A percentile compares a stretch with the other conserved stretches of the same genome.
These are phyloP conservation scores for Ichthyophthirius multifiliis DNA, from an alignment of 169 alveolate genomes.

Conservation along the genomic window DNA sequence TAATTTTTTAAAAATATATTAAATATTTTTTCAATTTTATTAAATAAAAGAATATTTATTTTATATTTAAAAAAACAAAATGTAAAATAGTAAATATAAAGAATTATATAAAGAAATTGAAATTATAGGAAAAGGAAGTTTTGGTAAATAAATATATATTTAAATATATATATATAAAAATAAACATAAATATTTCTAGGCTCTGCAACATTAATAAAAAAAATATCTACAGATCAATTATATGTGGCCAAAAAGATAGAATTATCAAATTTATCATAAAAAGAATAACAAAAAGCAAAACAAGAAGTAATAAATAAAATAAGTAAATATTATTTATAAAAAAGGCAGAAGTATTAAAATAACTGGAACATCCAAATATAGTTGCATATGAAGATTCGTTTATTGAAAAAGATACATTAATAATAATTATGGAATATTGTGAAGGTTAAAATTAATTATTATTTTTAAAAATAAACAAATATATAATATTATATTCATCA, in stretches of 20 bases:
- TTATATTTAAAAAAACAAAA: too few species aligned
- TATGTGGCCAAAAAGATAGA: slow-evolving; percentile 68
- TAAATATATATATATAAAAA: too few species aligned
- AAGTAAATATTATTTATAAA: neutral
- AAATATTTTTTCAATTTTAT: too few species aligned
- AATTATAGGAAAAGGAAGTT: slow-evolving; percentile 70
- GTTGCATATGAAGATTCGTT: slow-evolving; percentile 77
- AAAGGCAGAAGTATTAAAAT: slow-evolving; percentile 50
- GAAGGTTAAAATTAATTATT: slow-evolving; percentile 50
- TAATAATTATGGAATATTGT: slow-evolving; percentile 85
- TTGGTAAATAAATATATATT: slow-evolving; percentile 50
- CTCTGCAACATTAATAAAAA: slow-evolving; percentile 59
- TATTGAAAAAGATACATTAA: slow-evolving; percentile 67
- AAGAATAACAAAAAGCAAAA: slow-evolving; percentile 62
- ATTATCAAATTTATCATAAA: slow-evolving; percentile 48
- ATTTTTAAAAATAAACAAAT: slow-evolving; percentile 24
- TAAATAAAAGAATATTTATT: too few species aligned
- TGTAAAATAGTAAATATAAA: too few species aligned
- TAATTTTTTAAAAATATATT: too few species aligned
- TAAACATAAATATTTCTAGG: too few species aligned
- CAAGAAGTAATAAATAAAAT: slow-evolving; percentile 59
- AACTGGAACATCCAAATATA: slow-evolving; percentile 80
- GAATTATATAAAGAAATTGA: slow-evolving; percentile 43
- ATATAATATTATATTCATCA: slow-evolving; percentile 4
- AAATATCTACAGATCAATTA: slow-evolving; percentile 28